Conservation (phyloP, 1,139 yeast genomes). For the Taphrina confusa region DNA sequence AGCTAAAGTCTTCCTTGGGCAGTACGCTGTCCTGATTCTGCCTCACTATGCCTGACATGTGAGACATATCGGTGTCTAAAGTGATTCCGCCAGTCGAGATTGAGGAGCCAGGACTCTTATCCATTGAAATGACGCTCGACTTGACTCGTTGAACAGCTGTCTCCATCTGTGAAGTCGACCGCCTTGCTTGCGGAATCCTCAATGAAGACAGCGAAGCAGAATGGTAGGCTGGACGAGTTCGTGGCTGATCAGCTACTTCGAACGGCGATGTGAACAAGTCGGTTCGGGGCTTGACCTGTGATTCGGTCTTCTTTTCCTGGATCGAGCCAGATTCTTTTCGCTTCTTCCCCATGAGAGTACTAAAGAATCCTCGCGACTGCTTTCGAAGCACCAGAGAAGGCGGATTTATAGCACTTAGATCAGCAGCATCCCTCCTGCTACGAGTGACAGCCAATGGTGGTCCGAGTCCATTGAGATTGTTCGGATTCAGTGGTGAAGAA, state of each 20-base stretch:
- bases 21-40: constrained; percentile 37
- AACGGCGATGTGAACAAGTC: constrained; percentile 14
- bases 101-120: constrained; percentile 3
- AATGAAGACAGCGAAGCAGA: constrained; percentile 5
- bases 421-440: constrained; percentile 4
- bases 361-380: constrained; percentile 21
- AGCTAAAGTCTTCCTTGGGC: constrained; percentile 34
- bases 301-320: background rate
- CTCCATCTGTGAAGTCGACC: background rate
- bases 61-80: constrained; percentile 33
- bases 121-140: constrained; percentile 6
- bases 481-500: constrained; percentile 17
- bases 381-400: background rate
- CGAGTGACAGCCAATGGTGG: background rate
- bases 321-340: background rate
- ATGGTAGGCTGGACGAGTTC: constrained; percentile 1
- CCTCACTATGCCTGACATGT: constrained; percentile 26
- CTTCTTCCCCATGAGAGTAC: constrained; percentile 6
- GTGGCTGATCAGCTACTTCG: constrained; percentile 1
- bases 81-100: constrained; percentile 19
- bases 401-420: constrained; percentile 8
- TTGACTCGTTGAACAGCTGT: background rate
- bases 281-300: background rate
- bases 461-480: background rate
- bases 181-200: constrained; percentile 1